Conservation (phyloP, 495 filamentous ascomycete genomes). For the Neurospora africana region DNA sequence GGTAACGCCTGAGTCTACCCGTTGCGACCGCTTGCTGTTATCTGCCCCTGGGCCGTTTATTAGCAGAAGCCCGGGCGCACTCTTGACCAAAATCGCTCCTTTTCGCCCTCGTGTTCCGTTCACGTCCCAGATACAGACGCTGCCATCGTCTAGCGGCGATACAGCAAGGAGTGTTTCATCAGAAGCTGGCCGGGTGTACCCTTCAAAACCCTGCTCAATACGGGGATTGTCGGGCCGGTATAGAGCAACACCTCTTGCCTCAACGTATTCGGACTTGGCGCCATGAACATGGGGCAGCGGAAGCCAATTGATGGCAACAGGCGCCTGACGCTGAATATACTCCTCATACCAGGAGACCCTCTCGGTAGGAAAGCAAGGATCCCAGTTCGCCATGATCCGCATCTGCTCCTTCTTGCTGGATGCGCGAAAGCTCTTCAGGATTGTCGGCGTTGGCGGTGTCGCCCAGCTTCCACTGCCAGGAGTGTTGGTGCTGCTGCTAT, state of each 20-base stretch:
- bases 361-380: constrained; percentile 61
- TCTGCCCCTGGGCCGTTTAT: constrained; percentile 35
- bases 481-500: constrained; percentile 12
- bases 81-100: constrained; percentile 56
- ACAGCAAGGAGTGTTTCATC: constrained; percentile 47
- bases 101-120: constrained; percentile 46
- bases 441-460: constrained; percentile 15
- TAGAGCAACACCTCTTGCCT: constrained; percentile 58
- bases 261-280: constrained; percentile 33
- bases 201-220: constrained; percentile 26
- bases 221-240: constrained; percentile 37
- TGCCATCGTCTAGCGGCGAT: constrained; percentile 75
- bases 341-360: constrained; percentile 74
- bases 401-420: constrained; percentile 36
- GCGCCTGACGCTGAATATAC: constrained; percentile 72
- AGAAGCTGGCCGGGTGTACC: background rate
- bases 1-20: constrained; percentile 57
- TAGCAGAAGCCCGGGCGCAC: constrained; percentile 53
- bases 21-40: constrained; percentile 30
- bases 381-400: constrained; percentile 64
- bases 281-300: constrained; percentile 32
- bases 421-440: constrained; percentile 11
- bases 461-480: constrained; percentile 6
- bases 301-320: constrained; percentile 65
- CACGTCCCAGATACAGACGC: constrained; percentile 79